These are phyloP conservation scores for Saturnispora hagleri DNA, from an alignment of 805 yeast species.

Conservation along the genomic window DNA sequence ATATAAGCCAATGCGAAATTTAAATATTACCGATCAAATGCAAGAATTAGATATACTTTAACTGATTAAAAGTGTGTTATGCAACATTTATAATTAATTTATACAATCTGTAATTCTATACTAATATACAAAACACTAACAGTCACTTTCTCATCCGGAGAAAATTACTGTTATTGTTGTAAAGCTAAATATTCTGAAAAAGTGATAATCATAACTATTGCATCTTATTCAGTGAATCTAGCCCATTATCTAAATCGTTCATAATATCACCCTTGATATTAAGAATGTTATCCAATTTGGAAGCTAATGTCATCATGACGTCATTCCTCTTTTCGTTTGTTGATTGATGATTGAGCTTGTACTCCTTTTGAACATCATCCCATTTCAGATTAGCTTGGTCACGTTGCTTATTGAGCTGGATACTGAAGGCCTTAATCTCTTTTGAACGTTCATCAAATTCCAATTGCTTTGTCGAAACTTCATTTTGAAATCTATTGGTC, in stretches of 20 bases:
- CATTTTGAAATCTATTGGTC: slow-evolving; percentile 13
- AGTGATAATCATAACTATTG: background rate
- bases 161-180: background rate
- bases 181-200: background rate
- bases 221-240: background rate
- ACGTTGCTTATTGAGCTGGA: slow-evolving; percentile 13
- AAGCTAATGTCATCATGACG: slow-evolving; percentile 45
- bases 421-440: slow-evolving; percentile 12
- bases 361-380: slow-evolving; percentile 43
- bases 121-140: background rate
- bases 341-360: slow-evolving; percentile 40
- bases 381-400: slow-evolving; percentile 27
- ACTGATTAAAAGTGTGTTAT: background rate
- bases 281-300: slow-evolving; percentile 50
- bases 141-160: background rate
- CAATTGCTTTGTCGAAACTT: slow-evolving; percentile 13
- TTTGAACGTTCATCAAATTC: slow-evolving; percentile 15
- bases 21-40: no score
- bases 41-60: no score
- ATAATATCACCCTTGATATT: slow-evolving; percentile 63
- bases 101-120: background rate
- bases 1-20: no score
- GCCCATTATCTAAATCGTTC: slow-evolving; percentile 46
- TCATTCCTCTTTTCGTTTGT: slow-evolving; percentile 37
- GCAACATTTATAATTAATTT: background rate